Evolutionary conservation across 2,329 filamentous ascomycete genomes (phyloP), one percentile per base, ranked within the genome.

Genomic region (Lachnellula suecica): DNA sequence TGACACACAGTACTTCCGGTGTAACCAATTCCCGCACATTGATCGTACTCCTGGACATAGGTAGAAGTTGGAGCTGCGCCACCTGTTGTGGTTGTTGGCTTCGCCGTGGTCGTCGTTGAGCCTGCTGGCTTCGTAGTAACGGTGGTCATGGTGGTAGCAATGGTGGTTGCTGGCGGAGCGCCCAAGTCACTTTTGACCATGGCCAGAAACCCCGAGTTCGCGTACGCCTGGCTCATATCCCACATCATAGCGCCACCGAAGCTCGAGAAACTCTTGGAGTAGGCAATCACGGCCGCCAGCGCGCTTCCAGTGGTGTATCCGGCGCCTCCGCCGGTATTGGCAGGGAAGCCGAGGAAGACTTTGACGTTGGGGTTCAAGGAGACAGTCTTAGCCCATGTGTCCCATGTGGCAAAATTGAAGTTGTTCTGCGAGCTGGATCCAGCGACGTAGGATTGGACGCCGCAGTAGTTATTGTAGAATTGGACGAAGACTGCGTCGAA

Each of bases 241-340:
- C 84, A 88, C 71, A 87, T 74, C 84, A 88, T 87, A 24, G 84
- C 76, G 25, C 85, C 85, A 7, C 83, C 84, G 61, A 88, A 87
- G 67, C 77, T 85, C 3, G 71, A 67, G 62, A 78, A 87, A 37
- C 69, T 65, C 68, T 78, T 77, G 41, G 70, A 74, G 61, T 81
- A 85, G 29, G 72, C 51, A 56, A 88, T 75, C 27, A 84, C 73
- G 4, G 70, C 63, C 19, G 65, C 68, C 35, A 88, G 71, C 20
- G 73, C 66, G n/a, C 61, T 59, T 2, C 75, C 74, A 7, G 69
- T 61, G 11, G 76, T 63, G 64, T 87, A 88, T 2, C 84, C 84
- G 3, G 71, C 71, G 4, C 81, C 80, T 2, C 79, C 83, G 6
- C 72, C 74, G 1, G 43, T 51, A 15, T 49, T 48, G 11, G 79